These are phyloP conservation scores for Osmanthus fragrans DNA, from an alignment of 257 asterid genomes.

Conservation along the genomic window DNA sequence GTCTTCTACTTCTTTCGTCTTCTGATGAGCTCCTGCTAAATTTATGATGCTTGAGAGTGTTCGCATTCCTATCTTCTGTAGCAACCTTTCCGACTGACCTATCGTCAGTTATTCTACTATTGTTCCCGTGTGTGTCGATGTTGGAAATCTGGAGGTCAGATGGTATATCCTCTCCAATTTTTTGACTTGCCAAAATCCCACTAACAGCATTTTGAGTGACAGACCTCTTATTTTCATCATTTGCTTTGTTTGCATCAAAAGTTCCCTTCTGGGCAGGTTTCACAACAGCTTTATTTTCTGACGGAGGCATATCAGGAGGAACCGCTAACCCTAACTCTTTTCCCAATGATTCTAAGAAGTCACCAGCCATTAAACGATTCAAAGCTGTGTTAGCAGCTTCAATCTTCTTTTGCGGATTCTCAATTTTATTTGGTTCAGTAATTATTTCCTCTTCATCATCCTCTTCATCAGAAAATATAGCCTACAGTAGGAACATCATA, in stretches of 20 bases:
- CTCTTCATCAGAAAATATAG: constrained; percentile 88
- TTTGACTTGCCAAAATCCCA: constrained; percentile 27
- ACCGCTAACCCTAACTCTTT: constrained; percentile 83
- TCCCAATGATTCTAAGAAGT: constrained; percentile 91
- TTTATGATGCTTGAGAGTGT: constrained; percentile 22
- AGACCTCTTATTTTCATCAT: constrained; percentile 26
- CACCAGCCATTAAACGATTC: constrained; percentile 91
- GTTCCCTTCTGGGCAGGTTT: constrained; percentile 29
- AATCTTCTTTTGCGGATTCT: constrained; percentile 57
- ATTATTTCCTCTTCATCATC: constrained; percentile 64
- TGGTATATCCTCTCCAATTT: constrained; percentile 9
- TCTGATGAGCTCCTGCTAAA: constrained; percentile 54
- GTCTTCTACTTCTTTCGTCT: constrained; percentile 56
- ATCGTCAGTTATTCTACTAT: neutral
- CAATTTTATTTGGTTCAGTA: constrained; percentile 38
- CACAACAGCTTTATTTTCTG: constrained; percentile 39
- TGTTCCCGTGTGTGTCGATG: neutral
- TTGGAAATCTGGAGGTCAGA: constrained; percentile 1
- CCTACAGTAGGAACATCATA: constrained; percentile 44
- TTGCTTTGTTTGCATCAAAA: constrained; percentile 23
- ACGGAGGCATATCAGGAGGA: constrained; percentile 65
- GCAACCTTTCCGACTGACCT: constrained; percentile 18
- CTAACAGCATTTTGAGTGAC: constrained; percentile 20
- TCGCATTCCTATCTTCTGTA: constrained; percentile 28
- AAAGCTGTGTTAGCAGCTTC: constrained; percentile 78